Evolutionary conservation across 345 rosid species (phyloP).

Genomic region (Capsella bursapastoris): DNA sequence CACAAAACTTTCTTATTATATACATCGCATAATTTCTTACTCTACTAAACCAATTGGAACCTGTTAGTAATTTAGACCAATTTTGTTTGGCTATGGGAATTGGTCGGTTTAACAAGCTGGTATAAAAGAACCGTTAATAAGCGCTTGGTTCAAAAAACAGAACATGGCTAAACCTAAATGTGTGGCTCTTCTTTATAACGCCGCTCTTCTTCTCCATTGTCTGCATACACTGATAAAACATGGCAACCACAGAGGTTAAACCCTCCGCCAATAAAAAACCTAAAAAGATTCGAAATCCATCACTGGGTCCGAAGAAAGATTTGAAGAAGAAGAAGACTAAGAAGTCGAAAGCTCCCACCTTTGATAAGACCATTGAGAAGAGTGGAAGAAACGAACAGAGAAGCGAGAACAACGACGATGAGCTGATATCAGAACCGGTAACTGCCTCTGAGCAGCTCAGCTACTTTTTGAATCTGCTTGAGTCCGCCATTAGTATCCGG

Average conservation of each 20-base stretch:
- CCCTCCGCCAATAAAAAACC: slow-evolving; percentile 35
- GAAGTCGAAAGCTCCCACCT: slow-evolving; percentile 26
- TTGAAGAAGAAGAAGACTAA: slow-evolving; percentile 39
- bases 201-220: slow-evolving; percentile 33
- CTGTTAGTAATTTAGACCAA: not conserved
- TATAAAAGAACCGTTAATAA: slow-evolving; percentile 20
- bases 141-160: not conserved
- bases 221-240: not conserved
- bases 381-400: slow-evolving; percentile 15
- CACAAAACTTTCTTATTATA: not conserved
- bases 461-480: slow-evolving; percentile 57
- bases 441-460: slow-evolving; percentile 57
- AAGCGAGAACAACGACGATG: slow-evolving; percentile 18
- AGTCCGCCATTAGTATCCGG: slow-evolving; percentile 61
- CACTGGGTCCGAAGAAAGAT: slow-evolving; percentile 38
- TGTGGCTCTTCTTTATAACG: slow-evolving; percentile 24
- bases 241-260: slow-evolving; percentile 30
- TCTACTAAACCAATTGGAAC: not conserved
- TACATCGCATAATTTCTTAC: not conserved
- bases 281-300: slow-evolving; percentile 12
- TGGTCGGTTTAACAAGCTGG: slow-evolving; percentile 20
- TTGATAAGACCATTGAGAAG: slow-evolving; percentile 31
- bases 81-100: not conserved
- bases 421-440: slow-evolving; percentile 7
- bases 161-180: slow-evolving; percentile 33